Percentiles rank a stretch among this genome's conserved stretches.
Conservation (phyloP, 257 asterid genomes). For the Anisodus acutangulus region DNA sequence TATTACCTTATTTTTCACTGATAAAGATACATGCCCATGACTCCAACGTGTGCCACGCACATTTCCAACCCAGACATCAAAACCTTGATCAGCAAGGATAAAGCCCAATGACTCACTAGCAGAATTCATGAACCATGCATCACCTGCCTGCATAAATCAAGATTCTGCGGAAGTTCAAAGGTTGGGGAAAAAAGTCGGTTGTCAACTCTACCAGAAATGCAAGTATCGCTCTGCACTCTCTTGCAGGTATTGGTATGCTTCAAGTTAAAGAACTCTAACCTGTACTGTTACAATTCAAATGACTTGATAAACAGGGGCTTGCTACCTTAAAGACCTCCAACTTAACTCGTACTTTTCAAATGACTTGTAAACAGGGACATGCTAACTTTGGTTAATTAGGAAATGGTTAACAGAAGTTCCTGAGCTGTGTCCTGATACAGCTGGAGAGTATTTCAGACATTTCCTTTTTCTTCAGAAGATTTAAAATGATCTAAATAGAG, state of each 20-base stretch:
- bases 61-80: constrained; percentile 98
- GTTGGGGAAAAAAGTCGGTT: constrained; percentile 15
- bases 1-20: constrained; percentile 68
- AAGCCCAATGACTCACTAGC: constrained; percentile 83
- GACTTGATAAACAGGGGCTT: constrained; percentile 17
- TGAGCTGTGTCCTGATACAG: constrained; percentile 8
- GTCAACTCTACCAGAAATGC: background rate
- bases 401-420: background rate
- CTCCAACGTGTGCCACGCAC: constrained; percentile 99
- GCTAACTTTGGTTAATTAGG: background rate
- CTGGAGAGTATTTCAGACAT: constrained; percentile 2
- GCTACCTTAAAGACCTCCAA: constrained; percentile 17
- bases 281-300: background rate
- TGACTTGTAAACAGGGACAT: background rate
- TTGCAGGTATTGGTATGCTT: background rate
- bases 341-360: background rate
- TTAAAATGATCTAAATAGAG: constrained; percentile 8
- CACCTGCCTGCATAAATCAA: constrained; percentile 77
- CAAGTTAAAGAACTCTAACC: constrained; percentile 4
- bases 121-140: constrained; percentile 94
- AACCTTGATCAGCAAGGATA: constrained; percentile 87
- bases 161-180: constrained; percentile 27
- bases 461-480: background rate
- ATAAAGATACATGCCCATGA: constrained; percentile 78
- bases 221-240: background rate